phyloP scores from a whole-genome alignment of 2,329 filamentous ascomycete species.

The Fusarium graminum region DNA sequence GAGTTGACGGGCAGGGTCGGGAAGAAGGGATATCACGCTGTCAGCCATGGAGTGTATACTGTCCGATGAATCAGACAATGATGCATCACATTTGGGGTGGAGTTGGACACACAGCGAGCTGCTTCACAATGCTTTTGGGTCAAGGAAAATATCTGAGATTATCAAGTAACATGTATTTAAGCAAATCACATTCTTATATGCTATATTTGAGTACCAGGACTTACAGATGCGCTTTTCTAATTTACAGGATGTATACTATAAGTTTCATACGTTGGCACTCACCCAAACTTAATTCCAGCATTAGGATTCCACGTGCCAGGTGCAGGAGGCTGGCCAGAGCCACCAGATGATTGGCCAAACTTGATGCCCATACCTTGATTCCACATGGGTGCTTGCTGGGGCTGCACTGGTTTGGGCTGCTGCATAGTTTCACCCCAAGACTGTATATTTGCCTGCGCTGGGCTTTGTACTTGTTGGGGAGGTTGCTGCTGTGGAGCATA shows the following conservation, averaged over 20 bases:
- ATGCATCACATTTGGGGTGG: background rate
- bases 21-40: slow-evolving; percentile 60
- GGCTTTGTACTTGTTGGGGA: slow-evolving; percentile 45
- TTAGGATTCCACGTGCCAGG: slow-evolving; percentile 70
- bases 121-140: background rate
- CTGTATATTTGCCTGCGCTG: slow-evolving; percentile 67
- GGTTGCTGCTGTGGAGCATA: slow-evolving; percentile 31
- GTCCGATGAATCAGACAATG: slow-evolving; percentile 39
- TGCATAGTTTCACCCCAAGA: slow-evolving; percentile 71
- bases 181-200: slow-evolving; percentile 21
- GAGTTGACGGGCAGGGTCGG: slow-evolving; percentile 57
- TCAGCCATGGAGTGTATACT: slow-evolving; percentile 60
- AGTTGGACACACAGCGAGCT: background rate
- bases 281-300: slow-evolving; percentile 69
- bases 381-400: slow-evolving; percentile 64
- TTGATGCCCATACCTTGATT: slow-evolving; percentile 84
- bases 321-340: slow-evolving; percentile 46
- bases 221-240: slow-evolving; percentile 1
- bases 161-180: background rate
- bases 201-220: slow-evolving; percentile 2
- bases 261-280: slow-evolving; percentile 8
- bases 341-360: slow-evolving; percentile 68
- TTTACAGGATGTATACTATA: slow-evolving; percentile 16
- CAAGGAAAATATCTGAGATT: background rate
- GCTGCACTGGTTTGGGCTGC: slow-evolving; percentile 47